A percentile compares a stretch with the other conserved stretches of the same genome.
These are phyloP conservation scores for Glycine soja DNA, from an alignment of 306 rosid genomes.

Conservation along the genomic window DNA sequence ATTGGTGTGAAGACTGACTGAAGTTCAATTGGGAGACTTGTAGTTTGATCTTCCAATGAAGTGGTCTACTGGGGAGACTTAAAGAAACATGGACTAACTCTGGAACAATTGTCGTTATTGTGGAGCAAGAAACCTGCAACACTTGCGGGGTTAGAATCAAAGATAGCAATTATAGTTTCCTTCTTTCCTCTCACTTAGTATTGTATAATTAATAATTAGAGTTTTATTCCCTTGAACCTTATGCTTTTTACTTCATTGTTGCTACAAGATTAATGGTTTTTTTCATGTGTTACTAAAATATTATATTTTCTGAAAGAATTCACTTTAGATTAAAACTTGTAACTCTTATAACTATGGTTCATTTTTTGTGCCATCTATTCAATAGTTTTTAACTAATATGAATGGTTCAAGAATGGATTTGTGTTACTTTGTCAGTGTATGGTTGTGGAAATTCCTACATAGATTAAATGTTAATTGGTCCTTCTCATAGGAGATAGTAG, in stretches of 20 bases:
- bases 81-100: slow-evolving; percentile 73
- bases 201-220: too few relatives aligned
- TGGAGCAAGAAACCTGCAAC: slow-evolving; percentile 94
- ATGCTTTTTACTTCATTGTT: too few relatives aligned
- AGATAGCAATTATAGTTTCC: slow-evolving; percentile 49
- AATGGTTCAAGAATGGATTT: background rate
- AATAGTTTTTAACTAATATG: background rate
- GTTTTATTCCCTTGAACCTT: too few relatives aligned
- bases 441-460: too few relatives aligned
- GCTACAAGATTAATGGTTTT: too few relatives aligned
- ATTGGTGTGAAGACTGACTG: slow-evolving; percentile 31
- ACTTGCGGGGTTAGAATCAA: slow-evolving; percentile 76
- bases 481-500: too few relatives aligned
- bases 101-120: slow-evolving; percentile 81
- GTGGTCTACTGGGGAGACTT: slow-evolving; percentile 69
- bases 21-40: slow-evolving; percentile 44
- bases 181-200: too few relatives aligned
- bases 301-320: too few relatives aligned
- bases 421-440: background rate
- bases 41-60: slow-evolving; percentile 90
- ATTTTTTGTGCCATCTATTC: background rate
- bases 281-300: too few relatives aligned
- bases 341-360: background rate
- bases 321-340: too few relatives aligned
- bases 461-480: background rate